Evolutionary conservation across 1,284 basidiomycete species (phyloP).

Genomic region (Microbotryomycetes sp.): DNA sequence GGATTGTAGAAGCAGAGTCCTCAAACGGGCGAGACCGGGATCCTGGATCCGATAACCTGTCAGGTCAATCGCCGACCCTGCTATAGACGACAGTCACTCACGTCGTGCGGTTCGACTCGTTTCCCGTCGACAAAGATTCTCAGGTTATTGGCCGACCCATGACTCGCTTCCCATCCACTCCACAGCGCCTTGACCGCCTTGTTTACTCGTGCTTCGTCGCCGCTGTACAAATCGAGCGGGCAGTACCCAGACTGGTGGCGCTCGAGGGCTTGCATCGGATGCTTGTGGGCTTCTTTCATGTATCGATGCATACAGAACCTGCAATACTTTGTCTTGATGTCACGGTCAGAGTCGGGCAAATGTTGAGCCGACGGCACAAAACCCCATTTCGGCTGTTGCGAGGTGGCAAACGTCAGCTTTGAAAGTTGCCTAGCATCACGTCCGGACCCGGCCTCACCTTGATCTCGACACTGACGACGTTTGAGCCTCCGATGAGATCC

Average conservation of each 20-base stretch:
- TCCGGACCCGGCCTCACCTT: too few relatives aligned
- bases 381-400: constrained; percentile 85
- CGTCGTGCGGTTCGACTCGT: constrained; percentile 54
- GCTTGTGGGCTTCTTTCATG: constrained; percentile 36
- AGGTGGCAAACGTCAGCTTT: too few relatives aligned
- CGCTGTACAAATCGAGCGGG: constrained; percentile 78
- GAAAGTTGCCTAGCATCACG: too few relatives aligned
- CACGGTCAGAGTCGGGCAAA: constrained; percentile 53
- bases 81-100: too few relatives aligned
- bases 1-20: neutral
- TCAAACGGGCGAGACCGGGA: neutral
- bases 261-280: constrained; percentile 20
- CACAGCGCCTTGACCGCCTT: constrained; percentile 66
- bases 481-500: constrained; percentile 48
- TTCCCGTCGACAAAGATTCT: constrained; percentile 64
- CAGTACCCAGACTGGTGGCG: constrained; percentile 57
- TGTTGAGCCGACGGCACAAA: constrained; percentile 62
- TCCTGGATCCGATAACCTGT: too few relatives aligned
- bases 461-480: constrained; percentile 68
- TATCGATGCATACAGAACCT: constrained; percentile 82
- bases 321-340: constrained; percentile 63
- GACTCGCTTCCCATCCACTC: constrained; percentile 57
- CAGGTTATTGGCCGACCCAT: constrained; percentile 67
- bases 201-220: constrained; percentile 51
- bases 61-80: too few relatives aligned